phyloP scores from a whole-genome alignment of 2,329 filamentous ascomycete species.

The Falciphora oryzae region DNA sequence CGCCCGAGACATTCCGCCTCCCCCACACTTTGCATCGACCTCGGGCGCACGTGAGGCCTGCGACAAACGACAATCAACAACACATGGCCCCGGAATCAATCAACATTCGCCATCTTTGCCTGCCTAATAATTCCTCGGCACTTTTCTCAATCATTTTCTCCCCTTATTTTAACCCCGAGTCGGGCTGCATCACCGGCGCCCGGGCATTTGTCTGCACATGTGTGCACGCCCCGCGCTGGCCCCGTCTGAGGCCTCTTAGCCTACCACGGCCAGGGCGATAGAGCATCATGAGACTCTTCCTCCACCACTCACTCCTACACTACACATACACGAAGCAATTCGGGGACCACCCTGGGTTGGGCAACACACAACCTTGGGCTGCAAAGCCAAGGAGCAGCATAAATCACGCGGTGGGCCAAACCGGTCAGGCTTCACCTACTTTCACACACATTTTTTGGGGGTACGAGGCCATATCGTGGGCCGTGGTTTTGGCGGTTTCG shows the following conservation, averaged over 20 bases:
- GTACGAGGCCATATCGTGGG: neutral
- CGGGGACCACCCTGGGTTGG: too few species aligned
- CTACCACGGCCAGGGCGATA: too few species aligned
- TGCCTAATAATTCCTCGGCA: neutral
- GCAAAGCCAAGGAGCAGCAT: neutral
- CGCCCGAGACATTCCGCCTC: neutral
- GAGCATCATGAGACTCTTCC: too few species aligned
- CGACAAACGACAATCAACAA: neutral
- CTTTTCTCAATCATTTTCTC: neutral
- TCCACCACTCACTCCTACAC: neutral
- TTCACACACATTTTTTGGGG: neutral
- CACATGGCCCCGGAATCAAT: too few species aligned
- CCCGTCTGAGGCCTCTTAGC: too few species aligned
- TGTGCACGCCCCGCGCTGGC: too few species aligned
- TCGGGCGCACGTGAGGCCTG: neutral
- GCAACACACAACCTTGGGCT: neutral
- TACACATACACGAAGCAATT: neutral
- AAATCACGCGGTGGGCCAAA: neutral
- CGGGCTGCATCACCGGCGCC: too few species aligned
- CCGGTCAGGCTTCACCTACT: neutral
- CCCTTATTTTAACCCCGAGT: too few species aligned
- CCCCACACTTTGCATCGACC: neutral
- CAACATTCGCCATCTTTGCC: neutral
- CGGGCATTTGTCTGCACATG: too few species aligned
- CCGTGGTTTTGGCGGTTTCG: neutral